Conservation (phyloP, 2,329 filamentous ascomycete species). For the Botrytis pseudocinerea region DNA sequence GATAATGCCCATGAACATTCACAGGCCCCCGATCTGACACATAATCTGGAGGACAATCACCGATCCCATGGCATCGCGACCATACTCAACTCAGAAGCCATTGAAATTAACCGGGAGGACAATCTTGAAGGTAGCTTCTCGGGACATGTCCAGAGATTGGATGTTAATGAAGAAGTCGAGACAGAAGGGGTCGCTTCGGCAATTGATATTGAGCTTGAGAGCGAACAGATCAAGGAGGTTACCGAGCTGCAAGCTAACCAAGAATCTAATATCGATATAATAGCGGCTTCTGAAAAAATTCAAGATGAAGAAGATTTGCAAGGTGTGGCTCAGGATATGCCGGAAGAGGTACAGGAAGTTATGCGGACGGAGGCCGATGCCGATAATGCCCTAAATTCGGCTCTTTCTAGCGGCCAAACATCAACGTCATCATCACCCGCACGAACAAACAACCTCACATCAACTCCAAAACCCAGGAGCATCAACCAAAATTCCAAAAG, state of each 20-base stretch:
- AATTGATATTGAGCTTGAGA: too few species aligned
- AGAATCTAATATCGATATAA: neutral
- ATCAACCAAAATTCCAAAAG: neutral
- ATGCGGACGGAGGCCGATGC: neutral
- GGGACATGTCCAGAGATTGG: neutral
- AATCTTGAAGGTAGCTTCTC: neutral
- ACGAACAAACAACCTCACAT: slow-evolving; percentile 10
- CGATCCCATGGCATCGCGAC: too few species aligned
- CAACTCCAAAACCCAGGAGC: neutral
- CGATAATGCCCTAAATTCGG: slow-evolving; percentile 4
- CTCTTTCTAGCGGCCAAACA: slow-evolving; percentile 7
- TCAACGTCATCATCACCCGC: slow-evolving; percentile 15
- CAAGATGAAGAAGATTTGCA: neutral
- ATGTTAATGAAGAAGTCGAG: neutral
- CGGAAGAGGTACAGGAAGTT: neutral
- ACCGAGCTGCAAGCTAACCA: neutral
- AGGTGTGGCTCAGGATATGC: neutral
- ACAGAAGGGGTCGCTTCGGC: neutral
- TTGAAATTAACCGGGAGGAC: neutral
- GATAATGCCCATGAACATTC: neutral
- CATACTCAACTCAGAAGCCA: neutral
- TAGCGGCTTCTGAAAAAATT: neutral
- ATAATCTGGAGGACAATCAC: neutral
- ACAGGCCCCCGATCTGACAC: neutral
- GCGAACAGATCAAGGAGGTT: neutral